Evolutionary conservation across 2,329 filamentous ascomycete species (phyloP).

Genomic region (Hortaea sp.): DNA sequence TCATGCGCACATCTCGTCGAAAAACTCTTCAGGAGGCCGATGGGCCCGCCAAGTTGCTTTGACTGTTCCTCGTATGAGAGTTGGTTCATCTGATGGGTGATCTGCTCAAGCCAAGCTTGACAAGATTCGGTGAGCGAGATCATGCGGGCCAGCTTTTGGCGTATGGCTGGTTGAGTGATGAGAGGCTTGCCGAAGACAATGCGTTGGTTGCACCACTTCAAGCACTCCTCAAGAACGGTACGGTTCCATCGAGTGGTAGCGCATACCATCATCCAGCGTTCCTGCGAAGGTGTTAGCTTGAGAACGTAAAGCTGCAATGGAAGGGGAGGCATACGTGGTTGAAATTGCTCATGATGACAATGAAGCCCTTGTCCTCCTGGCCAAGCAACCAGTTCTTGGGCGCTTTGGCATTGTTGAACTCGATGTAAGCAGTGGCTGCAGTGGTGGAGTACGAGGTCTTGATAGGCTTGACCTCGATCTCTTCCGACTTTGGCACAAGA

Average conservation of each 20-base stretch:
- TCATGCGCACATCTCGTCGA: constrained; percentile 69
- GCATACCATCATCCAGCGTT: constrained; percentile 32
- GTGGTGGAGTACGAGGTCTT: constrained; percentile 73
- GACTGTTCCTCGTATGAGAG: constrained; percentile 72
- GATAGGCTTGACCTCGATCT: constrained; percentile 65
- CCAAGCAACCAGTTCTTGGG: constrained; percentile 69
- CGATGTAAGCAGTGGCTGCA: constrained; percentile 69
- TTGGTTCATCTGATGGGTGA: constrained; percentile 81
- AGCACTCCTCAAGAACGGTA: constrained; percentile 66
- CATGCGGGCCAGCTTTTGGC: constrained; percentile 79
- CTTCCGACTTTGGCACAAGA: constrained; percentile 62
- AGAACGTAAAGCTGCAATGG: background rate
- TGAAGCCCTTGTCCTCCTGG: constrained; percentile 75
- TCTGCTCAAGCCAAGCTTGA: constrained; percentile 74
- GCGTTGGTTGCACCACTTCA: constrained; percentile 84
- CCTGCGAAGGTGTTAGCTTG: constrained; percentile 7
- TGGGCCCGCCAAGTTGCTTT: constrained; percentile 66
- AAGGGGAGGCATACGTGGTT: constrained; percentile 50
- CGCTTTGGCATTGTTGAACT: constrained; percentile 80
- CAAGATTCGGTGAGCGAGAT: constrained; percentile 72
- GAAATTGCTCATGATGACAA: constrained; percentile 78
- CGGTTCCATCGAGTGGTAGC: constrained; percentile 56
- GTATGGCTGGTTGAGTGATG: constrained; percentile 73
- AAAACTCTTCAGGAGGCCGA: constrained; percentile 73
- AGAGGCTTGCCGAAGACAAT: constrained; percentile 75